Base-by-base conservation (phyloP, 139 green algal species). In the Haematococcus lacustris region DNA sequence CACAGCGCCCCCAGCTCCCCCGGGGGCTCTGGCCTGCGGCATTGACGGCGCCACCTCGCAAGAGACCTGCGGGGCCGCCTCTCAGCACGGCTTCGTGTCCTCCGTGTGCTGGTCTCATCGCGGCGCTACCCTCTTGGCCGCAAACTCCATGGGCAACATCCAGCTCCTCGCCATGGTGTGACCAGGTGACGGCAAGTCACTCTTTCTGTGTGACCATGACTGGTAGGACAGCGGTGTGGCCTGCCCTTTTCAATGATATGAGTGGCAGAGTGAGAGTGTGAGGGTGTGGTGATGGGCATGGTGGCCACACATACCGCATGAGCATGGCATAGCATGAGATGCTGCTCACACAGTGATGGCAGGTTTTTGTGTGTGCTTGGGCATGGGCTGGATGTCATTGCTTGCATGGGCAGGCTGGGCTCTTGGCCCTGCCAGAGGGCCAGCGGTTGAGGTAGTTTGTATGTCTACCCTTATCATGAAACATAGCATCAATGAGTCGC, bases 61-160 rank as follows among this genome's bases (percentile, higher is more conserved):
- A 39, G 13, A 7, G 51, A 26, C 47, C 40, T n/a, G 40, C n/a
- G 33, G 39, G 23, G 51, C 43, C 43, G 59, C 47, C 38, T 47
- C 37, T 34, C 21, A 61, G 26, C 38, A 59, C 5, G 66, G 59
- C 60, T 86, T 86, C 66, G 68, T 86, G 2, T 83, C 73, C 30
- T 71, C 81, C 21, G 61, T 86, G 68, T 71, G 68, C 38, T 86
- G 81, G 81, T 43, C 63, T 7, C 51, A 32, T n/a, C 59, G 71
- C 26, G 80, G 77, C 63, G 60, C 73, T 17, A 57, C 75, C 51
- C 62, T 86, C 53, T 59, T 83, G 38, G 81, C 75, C 0, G 81
- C 81, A 2, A 86, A 83, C 66, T 83, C 76, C 66, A 40, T 66
- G 3, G 81, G 81, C 0, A 33, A 37, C 39, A 66, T 86, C 32